Conservation (phyloP, 768 basidiomycete species). For the Boletus tomentosulus region DNA sequence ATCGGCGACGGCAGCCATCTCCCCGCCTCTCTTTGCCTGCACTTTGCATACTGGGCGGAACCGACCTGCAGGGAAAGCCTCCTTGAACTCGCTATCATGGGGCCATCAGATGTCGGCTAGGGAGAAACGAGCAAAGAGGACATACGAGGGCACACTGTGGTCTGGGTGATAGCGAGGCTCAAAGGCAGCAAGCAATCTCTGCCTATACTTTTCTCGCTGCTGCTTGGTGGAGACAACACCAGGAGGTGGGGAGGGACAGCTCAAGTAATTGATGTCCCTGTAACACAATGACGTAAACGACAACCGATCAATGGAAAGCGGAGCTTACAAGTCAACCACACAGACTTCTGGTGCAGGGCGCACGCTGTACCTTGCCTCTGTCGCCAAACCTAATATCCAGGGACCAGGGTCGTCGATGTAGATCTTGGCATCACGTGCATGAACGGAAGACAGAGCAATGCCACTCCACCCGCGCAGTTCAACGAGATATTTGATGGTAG, state of each 20-base stretch:
- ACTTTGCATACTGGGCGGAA: conserved; percentile 92
- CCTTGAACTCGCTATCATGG: conserved; percentile 76
- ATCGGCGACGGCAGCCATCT: conserved; percentile 80
- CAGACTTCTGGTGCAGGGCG: conserved; percentile 78
- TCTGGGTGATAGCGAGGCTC: conserved; percentile 89
- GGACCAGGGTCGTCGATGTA: conserved; percentile 96
- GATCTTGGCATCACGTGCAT: conserved; percentile 87
- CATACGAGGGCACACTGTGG: conserved; percentile 70
- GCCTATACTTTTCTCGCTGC: conserved; percentile 76
- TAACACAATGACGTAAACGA: not conserved
- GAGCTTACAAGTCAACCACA: conserved; percentile 76
- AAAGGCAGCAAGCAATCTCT: conserved; percentile 70
- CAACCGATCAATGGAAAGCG: not conserved
- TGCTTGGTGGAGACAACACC: conserved; percentile 73
- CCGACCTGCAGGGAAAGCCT: conserved; percentile 88
- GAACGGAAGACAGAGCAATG: conserved; percentile 75
- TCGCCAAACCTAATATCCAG: conserved; percentile 90
- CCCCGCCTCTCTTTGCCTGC: conserved; percentile 75
- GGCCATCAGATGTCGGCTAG: not conserved
- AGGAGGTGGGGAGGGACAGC: conserved; percentile 73
- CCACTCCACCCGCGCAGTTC: conserved; percentile 93
- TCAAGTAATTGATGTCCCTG: conserved; percentile 83
- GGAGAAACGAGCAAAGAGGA: not conserved
- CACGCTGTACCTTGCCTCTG: conserved; percentile 77
- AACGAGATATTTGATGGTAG: conserved; percentile 85